Conservation (phyloP, 352 stramenopile species). For the Phytophthora macrochlamydospora region DNA sequence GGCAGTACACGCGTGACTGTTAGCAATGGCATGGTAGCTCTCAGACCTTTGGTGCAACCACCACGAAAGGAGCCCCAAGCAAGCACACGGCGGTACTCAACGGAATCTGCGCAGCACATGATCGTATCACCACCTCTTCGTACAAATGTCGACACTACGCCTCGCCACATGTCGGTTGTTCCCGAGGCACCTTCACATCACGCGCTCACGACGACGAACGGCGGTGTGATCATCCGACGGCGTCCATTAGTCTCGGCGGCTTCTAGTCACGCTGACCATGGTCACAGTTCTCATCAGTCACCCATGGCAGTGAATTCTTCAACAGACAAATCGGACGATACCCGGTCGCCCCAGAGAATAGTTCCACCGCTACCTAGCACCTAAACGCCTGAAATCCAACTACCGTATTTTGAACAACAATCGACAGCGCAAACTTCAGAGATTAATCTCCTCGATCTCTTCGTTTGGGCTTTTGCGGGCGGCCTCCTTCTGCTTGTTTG, state of each 20-base stretch:
- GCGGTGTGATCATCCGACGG: slow-evolving; percentile 24
- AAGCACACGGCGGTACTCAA: slow-evolving; percentile 18
- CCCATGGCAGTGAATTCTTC: not conserved
- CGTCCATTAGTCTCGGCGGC: slow-evolving; percentile 16
- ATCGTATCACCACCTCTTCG: slow-evolving; percentile 4
- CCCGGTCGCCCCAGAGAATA: slow-evolving; percentile 24
- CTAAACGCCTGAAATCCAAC: slow-evolving; percentile 10
- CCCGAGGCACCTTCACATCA: slow-evolving; percentile 12
- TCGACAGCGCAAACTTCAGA: slow-evolving; percentile 14
- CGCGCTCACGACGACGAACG: slow-evolving; percentile 24
- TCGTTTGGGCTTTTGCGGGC: slow-evolving; percentile 22
- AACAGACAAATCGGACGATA: slow-evolving; percentile 35
- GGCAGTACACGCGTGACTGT: slow-evolving; percentile 24
- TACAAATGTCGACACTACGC: slow-evolving; percentile 7
- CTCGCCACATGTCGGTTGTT: slow-evolving; percentile 8
- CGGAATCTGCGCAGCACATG: slow-evolving; percentile 11
- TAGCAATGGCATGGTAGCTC: slow-evolving; percentile 31
- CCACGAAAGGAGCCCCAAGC: slow-evolving; percentile 25
- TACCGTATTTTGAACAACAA: not conserved
- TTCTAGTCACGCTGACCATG: slow-evolving; percentile 8
- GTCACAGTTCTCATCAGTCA: slow-evolving; percentile 17
- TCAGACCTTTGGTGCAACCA: slow-evolving; percentile 29
- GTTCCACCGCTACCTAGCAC: slow-evolving; percentile 9
- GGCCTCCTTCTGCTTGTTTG: slow-evolving; percentile 41
- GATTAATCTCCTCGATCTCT: slow-evolving; percentile 57